Evolutionary conservation across 2,329 filamentous ascomycete genomes (phyloP), one percentile per base, ranked within the genome.

Genomic region (Pseudocercospora fuligena): DNA sequence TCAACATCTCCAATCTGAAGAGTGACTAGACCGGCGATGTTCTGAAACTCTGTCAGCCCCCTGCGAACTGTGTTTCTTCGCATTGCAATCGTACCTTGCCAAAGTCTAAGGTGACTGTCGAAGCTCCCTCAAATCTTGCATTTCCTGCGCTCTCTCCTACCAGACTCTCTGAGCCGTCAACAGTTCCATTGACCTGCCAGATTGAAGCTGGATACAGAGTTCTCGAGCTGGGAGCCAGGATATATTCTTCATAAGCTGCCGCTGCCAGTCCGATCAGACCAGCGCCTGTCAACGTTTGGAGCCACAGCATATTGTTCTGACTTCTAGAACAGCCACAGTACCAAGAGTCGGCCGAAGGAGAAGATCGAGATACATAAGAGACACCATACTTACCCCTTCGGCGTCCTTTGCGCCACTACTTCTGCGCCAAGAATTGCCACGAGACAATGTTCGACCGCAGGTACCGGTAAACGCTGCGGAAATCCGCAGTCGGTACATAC

Each of bases 31-130:
- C 81, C 81, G 3, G 78, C 80, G 31, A 82, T 81, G 69, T 82
- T 82, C 64, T 33, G 51, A 27, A 31, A 56, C 23, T 16, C 21
- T n/a, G 25, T 56, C 27, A 56, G 51, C 27, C 8, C 27, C 16
- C 16, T 33, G 51, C 16, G 7, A 51, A 51, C 9, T 21, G 23
- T 51, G 23, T 49, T 21, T 23, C 46, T 49, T 25, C 31, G 46
- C 23, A 14, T 23, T 49, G 46, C 46, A 11, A 21, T 16, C 16
- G 12, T 33, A 56, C 51, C 27, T 80, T 31, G 73, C 76, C 72
- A 60, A 77, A 83, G 70, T 83, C 81, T 60, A 78, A 81, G 2
- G 81, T 78, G 0, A 78, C 79, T 11, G 80, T 76, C 12, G 81
- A 78, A 8, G 73, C 62, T 40, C 73, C 78, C 23, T 76, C 62